phyloP scores from a whole-genome alignment of 257 asterid species.

The Solanum medicagineum region DNA sequence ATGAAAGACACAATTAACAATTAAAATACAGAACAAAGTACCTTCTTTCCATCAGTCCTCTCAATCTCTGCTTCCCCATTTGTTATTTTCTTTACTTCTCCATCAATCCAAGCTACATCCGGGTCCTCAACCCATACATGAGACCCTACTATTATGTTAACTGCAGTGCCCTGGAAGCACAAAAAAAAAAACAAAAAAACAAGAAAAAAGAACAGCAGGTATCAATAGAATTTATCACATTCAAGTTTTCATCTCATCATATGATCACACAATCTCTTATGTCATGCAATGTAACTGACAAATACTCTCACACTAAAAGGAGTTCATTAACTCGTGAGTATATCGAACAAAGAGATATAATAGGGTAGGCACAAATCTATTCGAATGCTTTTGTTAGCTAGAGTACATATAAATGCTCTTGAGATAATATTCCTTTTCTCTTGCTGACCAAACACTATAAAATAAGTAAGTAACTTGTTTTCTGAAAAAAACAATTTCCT shows the following conservation, averaged over 20 bases:
- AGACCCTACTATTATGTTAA: slow-evolving; percentile 86
- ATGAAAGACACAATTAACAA: neutral
- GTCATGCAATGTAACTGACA: neutral
- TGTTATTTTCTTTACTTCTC: slow-evolving; percentile 62
- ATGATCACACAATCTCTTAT: neutral
- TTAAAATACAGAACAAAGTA: slow-evolving; percentile 3
- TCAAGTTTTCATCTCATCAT: neutral
- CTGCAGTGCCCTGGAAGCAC: slow-evolving; percentile 61
- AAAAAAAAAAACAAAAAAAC: neutral
- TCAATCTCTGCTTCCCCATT: slow-evolving; percentile 63
- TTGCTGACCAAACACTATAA: neutral
- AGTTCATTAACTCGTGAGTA: neutral
- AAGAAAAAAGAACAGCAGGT: neutral
- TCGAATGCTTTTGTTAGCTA: neutral
- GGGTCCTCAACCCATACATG: slow-evolving; percentile 92
- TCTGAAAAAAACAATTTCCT: neutral
- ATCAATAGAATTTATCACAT: neutral
- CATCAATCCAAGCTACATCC: slow-evolving; percentile 68
- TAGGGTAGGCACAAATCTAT: neutral
- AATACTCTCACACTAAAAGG: neutral
- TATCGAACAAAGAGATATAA: neutral
- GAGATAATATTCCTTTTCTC: neutral
- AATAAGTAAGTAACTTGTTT: neutral
- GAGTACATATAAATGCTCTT: neutral
- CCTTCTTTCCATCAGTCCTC: slow-evolving; percentile 81